phyloP scores from a whole-genome alignment of 2,329 filamentous ascomycete genomes.

The Fusarium decemcellulare region DNA sequence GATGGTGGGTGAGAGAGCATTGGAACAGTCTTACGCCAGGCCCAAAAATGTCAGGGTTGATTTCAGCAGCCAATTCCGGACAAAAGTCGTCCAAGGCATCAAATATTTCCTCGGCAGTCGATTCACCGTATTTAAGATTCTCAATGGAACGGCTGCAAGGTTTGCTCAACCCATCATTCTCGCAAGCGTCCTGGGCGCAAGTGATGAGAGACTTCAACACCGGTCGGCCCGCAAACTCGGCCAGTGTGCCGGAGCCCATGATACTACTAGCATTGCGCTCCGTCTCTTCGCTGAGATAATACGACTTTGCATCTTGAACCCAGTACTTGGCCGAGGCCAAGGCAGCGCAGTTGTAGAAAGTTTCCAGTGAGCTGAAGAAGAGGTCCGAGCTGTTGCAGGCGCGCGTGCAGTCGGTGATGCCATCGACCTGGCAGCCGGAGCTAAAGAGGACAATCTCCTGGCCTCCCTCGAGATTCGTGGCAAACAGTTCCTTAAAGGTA shows the following conservation, averaged over 20 bases:
- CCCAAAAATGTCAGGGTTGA: conserved; percentile 57
- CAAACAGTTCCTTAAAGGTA: conserved; percentile 53
- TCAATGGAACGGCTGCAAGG: conserved; percentile 50
- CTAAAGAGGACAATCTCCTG: conserved; percentile 51
- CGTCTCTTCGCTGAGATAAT: conserved; percentile 51
- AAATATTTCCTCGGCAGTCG: conserved; percentile 50
- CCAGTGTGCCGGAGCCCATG: conserved; percentile 52
- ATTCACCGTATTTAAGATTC: conserved; percentile 42
- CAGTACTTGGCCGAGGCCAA: conserved; percentile 53
- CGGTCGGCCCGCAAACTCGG: conserved; percentile 49
- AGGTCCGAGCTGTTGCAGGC: conserved; percentile 50
- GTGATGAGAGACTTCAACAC: conserved; percentile 52
- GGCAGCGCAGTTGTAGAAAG: conserved; percentile 57
- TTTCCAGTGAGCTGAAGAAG: conserved; percentile 54
- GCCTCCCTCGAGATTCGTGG: conserved; percentile 51
- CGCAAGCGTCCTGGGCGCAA: conserved; percentile 54
- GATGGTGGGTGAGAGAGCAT: not conserved
- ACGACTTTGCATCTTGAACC: conserved; percentile 47
- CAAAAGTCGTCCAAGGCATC: conserved; percentile 54
- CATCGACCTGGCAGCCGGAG: conserved; percentile 50
- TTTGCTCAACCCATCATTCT: conserved; percentile 51
- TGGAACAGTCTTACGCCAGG: conserved; percentile 50
- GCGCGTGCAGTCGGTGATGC: conserved; percentile 48
- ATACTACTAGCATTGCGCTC: conserved; percentile 54
- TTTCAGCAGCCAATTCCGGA: conserved; percentile 53